Evolutionary conservation across 2,329 filamentous ascomycete genomes (phyloP).

Genomic region (Aureobasidium sp.): DNA sequence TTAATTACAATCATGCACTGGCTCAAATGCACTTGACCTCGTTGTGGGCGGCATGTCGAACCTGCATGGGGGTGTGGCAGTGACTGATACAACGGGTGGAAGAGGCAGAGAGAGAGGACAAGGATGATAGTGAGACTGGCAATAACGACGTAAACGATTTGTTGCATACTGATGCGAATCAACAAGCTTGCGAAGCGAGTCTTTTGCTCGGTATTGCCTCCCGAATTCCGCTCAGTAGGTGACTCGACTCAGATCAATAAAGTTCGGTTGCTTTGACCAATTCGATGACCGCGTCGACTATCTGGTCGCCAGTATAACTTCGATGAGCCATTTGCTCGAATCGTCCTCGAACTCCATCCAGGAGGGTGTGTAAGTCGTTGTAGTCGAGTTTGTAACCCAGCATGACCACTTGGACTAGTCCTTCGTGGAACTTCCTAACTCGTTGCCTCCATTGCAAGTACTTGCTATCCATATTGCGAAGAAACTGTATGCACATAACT

Average conservation of each 20-base stretch:
- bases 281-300: neutral
- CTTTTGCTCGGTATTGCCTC: no score
- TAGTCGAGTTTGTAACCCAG: neutral
- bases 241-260: neutral
- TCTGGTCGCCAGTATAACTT: neutral
- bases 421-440: neutral
- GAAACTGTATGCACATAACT: neutral
- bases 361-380: neutral
- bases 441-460: neutral
- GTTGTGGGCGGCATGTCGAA: no score
- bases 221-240: neutral
- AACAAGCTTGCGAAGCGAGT: no score
- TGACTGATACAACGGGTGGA: no score
- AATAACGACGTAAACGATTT: no score
- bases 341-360: neutral
- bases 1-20: no score
- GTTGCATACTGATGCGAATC: no score
- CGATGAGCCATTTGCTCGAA: neutral
- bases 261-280: neutral
- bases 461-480: neutral
- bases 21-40: no score
- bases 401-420: conserved; percentile 6
- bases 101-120: no score
- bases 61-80: no score
- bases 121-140: no score